Conservation (phyloP, 1,139 yeast genomes). For the Magnusiomyces fungicola region DNA sequence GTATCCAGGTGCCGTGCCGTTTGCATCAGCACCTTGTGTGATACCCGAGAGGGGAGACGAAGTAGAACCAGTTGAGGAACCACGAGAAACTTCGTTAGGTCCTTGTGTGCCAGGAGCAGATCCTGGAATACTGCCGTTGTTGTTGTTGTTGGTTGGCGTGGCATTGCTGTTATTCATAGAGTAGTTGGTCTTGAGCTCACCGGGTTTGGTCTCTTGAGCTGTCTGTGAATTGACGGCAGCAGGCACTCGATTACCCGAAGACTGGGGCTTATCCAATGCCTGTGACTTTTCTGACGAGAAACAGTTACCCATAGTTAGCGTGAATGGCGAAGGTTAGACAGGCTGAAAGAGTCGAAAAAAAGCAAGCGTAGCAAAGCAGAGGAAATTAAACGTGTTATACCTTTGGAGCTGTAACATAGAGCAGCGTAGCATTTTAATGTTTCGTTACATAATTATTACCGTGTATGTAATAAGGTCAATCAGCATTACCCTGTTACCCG, state of each 20-base stretch:
- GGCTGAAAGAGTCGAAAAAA: background rate
- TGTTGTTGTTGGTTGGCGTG: background rate
- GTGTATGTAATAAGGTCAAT: too few species aligned
- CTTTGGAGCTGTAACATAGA: too few species aligned
- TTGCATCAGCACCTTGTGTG: background rate
- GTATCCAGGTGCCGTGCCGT: background rate
- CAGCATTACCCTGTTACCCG: too few species aligned
- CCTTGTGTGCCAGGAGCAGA: background rate
- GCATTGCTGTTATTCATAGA: background rate
- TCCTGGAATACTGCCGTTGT: background rate
- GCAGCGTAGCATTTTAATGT: too few species aligned
- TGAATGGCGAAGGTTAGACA: background rate
- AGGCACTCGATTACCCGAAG: background rate
- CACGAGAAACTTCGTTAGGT: background rate
- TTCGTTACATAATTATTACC: too few species aligned
- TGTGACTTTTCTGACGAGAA: background rate
- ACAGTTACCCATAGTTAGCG: slow-evolving; percentile 6
- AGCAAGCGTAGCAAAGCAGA: too few species aligned
- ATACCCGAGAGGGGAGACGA: background rate
- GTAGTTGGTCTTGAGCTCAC: slow-evolving; percentile 2
- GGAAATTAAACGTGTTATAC: too few species aligned
- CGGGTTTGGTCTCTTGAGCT: background rate
- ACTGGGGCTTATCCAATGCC: background rate
- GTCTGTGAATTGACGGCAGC: background rate
- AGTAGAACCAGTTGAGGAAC: background rate